Evolutionary conservation across 1,139 yeast species (phyloP).

Genomic region (Blastobotrys persicus): DNA sequence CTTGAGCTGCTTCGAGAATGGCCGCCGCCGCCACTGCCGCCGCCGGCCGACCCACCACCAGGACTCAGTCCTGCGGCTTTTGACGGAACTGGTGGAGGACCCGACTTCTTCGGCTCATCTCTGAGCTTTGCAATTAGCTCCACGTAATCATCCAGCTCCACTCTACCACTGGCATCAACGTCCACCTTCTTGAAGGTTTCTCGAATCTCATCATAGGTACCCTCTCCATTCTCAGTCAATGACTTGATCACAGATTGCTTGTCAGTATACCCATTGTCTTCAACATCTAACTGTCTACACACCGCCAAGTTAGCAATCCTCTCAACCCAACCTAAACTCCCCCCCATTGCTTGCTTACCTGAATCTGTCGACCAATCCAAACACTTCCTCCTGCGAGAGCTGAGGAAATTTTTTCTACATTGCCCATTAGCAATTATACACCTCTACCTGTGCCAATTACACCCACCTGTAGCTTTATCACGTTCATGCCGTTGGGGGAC

Average conservation of each 20-base stretch:
- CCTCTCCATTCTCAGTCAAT: slow-evolving; percentile 73
- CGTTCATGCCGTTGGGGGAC: slow-evolving; percentile 43
- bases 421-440: not conserved
- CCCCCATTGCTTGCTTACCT: slow-evolving; percentile 32
- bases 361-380: slow-evolving; percentile 77
- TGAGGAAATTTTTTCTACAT: slow-evolving; percentile 76
- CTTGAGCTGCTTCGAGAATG: slow-evolving; percentile 30
- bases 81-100: slow-evolving; percentile 27
- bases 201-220: slow-evolving; percentile 87
- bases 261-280: slow-evolving; percentile 95
- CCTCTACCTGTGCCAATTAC: slow-evolving; percentile 8
- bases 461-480: slow-evolving; percentile 51
- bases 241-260: slow-evolving; percentile 87
- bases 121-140: slow-evolving; percentile 53
- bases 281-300: slow-evolving; percentile 70
- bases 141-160: slow-evolving; percentile 93
- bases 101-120: slow-evolving; percentile 30
- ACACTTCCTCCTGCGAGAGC: slow-evolving; percentile 81
- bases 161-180: slow-evolving; percentile 96
- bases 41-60: slow-evolving; percentile 16
- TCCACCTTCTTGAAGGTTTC: slow-evolving; percentile 86
- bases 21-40: slow-evolving; percentile 15
- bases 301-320: slow-evolving; percentile 1
- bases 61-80: slow-evolving; percentile 21
- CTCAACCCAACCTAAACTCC: not conserved